Base-by-base conservation (phyloP, 257 asterid species). In the Catharanthus roseus region DNA sequence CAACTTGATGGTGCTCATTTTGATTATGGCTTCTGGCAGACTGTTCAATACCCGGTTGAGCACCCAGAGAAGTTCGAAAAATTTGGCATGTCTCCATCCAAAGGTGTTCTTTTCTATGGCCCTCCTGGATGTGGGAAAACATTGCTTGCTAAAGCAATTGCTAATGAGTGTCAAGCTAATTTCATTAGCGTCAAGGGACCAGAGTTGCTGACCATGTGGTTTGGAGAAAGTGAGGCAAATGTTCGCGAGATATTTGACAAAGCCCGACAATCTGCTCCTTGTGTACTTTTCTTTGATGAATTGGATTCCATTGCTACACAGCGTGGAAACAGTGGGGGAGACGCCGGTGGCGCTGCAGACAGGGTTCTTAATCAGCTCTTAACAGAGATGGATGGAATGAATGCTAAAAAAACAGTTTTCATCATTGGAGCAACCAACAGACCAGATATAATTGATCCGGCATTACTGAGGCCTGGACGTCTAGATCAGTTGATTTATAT, bases 121-220 rank as follows among this genome's bases (percentile, higher is more conserved):
- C 92, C 92, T 41, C 92, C 89, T 29, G 92, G 92, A 29, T 86
- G 92, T 77, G 92, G 92, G 24, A 87, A 87, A 65, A 85, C 90
- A 24, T 51, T 87, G 49, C 78, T 87, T 34, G 92, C 92, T 74
- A 87, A 87, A 72, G 92, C 92, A 47, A 87, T 87, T 62, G 92
- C 92, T 6, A 87, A 87, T 65, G 92, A 85, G 45, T 86, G 92
- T 33, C 92, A 85, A 57, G 89, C 92, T 7, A 86, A 86, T 78
- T 86, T 86, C 73, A 86, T 86, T 72, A 86, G 89, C 33, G 65
- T 86, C 39, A 86, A 86, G 70, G 92, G 92, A 3, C 92, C 92
- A 0, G 92, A 86, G 72, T 51, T 86, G 81, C 88, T 86, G 33
- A 86, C 92, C 1, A 87, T 87, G 92, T 87, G 92, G 92, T 85